phyloP scores from a whole-genome alignment of 2,329 filamentous ascomycete species.

The Fusarium camptoceras region DNA sequence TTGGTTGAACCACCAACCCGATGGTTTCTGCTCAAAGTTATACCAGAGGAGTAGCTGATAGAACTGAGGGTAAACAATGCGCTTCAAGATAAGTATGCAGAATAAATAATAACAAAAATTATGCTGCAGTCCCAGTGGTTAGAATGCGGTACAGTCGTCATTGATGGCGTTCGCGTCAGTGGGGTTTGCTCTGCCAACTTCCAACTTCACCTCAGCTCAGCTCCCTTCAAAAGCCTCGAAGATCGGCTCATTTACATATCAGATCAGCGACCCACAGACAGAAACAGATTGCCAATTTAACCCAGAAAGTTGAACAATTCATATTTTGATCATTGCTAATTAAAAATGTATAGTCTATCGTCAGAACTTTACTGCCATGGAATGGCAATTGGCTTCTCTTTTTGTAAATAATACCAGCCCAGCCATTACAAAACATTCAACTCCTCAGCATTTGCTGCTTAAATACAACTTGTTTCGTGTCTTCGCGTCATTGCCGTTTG shows the following conservation, averaged over 20 bases:
- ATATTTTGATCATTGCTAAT: conserved; percentile 42
- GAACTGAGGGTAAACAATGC: neutral
- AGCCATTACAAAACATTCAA: conserved; percentile 45
- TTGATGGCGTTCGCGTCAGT: conserved; percentile 25
- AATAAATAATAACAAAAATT: neutral
- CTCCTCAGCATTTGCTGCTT: conserved; percentile 45
- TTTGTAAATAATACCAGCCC: conserved; percentile 37
- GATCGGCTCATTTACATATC: conserved; percentile 8
- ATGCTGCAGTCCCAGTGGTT: neutral
- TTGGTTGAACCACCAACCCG: neutral
- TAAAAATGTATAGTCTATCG: conserved; percentile 44
- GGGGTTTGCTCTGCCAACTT: conserved; percentile 33
- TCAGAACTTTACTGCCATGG: conserved; percentile 38
- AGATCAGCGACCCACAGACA: neutral
- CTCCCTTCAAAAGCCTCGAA: neutral
- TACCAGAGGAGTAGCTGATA: neutral
- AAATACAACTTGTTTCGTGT: conserved; percentile 45
- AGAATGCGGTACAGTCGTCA: conserved; percentile 28
- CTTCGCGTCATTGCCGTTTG: conserved; percentile 24
- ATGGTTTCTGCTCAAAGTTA: neutral
- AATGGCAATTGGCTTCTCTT: conserved; percentile 39
- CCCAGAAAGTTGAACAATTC: neutral
- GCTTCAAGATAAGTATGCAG: neutral
- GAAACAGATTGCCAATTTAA: neutral
- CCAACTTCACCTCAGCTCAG: conserved; percentile 19